Evolutionary conservation across 2,329 filamentous ascomycete genomes (phyloP).

Genomic region (Metarhizium rileyi): DNA sequence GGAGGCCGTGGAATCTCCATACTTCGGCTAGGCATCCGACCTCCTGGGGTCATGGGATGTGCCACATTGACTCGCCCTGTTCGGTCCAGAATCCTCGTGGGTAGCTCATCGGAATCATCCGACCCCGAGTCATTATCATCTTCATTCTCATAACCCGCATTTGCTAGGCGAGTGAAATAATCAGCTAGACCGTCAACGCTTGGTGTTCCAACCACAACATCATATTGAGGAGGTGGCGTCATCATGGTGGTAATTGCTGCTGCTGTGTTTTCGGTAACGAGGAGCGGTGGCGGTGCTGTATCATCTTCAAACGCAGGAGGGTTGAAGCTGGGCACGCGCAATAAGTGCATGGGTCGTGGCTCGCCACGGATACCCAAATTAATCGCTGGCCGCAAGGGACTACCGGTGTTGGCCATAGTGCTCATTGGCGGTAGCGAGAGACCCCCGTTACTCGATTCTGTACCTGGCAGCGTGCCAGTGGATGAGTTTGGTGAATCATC

Average conservation of each 20-base stretch:
- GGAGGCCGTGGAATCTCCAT: constrained; percentile 39
- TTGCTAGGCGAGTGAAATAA: constrained; percentile 73
- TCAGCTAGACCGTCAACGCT: constrained; percentile 66
- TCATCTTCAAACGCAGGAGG: constrained; percentile 82
- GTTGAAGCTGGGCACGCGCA: constrained; percentile 77
- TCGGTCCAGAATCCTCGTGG: constrained; percentile 37
- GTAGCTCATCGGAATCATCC: constrained; percentile 30
- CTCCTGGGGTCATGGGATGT: constrained; percentile 45
- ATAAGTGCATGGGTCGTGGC: constrained; percentile 70
- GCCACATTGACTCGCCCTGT: constrained; percentile 47
- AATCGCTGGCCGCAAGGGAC: constrained; percentile 7
- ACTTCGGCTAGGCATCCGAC: constrained; percentile 45
- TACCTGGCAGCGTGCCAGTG: constrained; percentile 33
- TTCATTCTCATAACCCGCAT: constrained; percentile 46
- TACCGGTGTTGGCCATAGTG: constrained; percentile 16
- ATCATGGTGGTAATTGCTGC: constrained; percentile 31
- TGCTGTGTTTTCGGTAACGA: constrained; percentile 13
- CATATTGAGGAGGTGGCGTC: constrained; percentile 80
- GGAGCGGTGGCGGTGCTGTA: constrained; percentile 25
- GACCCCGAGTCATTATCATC: constrained; percentile 30
- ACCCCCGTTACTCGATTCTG: constrained; percentile 23
- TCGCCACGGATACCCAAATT: constrained; percentile 13
- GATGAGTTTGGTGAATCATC: constrained; percentile 62
- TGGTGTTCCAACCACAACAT: constrained; percentile 61
- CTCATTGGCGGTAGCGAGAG: constrained; percentile 35